phyloP scores from a whole-genome alignment of 768 basidiomycete genomes.

The Auriculariales sp. region DNA sequence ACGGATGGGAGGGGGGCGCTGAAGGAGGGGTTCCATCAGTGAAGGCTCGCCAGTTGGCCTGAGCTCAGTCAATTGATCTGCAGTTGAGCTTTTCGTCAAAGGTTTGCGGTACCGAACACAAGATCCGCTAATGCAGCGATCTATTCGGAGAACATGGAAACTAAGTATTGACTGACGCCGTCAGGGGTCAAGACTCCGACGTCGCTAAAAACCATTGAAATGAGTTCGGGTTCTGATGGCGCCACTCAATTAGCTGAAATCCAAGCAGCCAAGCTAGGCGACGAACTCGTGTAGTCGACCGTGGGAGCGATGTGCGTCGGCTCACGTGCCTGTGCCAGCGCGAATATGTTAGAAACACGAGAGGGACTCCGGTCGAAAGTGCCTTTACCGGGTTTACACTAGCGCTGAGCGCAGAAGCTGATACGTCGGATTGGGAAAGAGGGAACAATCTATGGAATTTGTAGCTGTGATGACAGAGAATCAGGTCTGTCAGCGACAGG shows the following conservation, averaged over 20 bases:
- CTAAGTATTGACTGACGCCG: slow-evolving; percentile 88
- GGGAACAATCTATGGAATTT: slow-evolving; percentile 97
- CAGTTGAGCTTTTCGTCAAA: neutral
- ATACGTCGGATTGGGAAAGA: slow-evolving; percentile 78
- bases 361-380: too few species aligned
- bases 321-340: neutral
- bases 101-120: neutral
- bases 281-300: slow-evolving; percentile 1
- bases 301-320: neutral
- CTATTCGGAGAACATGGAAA: slow-evolving; percentile 56
- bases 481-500: slow-evolving; percentile 1
- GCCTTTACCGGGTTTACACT: too few species aligned
- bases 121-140: neutral
- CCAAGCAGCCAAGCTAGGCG: neutral
- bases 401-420: slow-evolving; percentile 34
- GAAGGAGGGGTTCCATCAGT: neutral
- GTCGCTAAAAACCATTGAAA: slow-evolving; percentile 88
- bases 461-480: slow-evolving; percentile 42
- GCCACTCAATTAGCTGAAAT: neutral
- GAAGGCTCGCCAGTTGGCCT: neutral
- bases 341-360: too few species aligned
- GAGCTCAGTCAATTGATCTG: neutral
- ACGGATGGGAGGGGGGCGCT: neutral
- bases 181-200: slow-evolving; percentile 86
- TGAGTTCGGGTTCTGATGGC: slow-evolving; percentile 66